Conservation (phyloP, 495 filamentous ascomycete species). For the Aspergillus indologenus region DNA sequence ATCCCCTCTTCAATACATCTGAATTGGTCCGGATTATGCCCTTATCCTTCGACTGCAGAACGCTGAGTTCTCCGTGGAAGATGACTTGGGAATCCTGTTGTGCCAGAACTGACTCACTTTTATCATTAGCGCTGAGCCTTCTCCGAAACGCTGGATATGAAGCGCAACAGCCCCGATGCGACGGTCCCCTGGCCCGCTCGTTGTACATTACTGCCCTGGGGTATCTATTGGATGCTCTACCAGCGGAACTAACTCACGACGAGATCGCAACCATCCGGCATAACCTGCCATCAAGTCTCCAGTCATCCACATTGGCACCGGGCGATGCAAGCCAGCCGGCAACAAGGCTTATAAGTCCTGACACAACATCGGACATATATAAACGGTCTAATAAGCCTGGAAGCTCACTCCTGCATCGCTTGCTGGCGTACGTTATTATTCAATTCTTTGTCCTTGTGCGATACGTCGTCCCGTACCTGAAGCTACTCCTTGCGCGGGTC, state of each 20-base stretch:
- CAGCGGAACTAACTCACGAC: slow-evolving; percentile 49
- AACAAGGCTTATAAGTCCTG: neutral
- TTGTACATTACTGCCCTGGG: slow-evolving; percentile 64
- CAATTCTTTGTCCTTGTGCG: slow-evolving; percentile 55
- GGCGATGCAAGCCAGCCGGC: neutral
- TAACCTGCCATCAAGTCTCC: slow-evolving; percentile 31
- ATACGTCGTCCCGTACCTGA: slow-evolving; percentile 57
- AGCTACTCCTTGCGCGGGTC: slow-evolving; percentile 45
- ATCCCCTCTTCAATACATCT: neutral
- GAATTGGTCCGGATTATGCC: no score
- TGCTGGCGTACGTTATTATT: slow-evolving; percentile 54
- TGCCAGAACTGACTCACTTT: slow-evolving; percentile 4
- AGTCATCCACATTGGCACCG: slow-evolving; percentile 13
- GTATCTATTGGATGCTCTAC: slow-evolving; percentile 66
- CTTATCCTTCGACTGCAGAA: neutral
- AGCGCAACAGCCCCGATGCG: slow-evolving; percentile 36
- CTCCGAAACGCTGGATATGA: slow-evolving; percentile 40
- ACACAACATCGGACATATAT: neutral
- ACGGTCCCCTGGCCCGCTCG: slow-evolving; percentile 52
- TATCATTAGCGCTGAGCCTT: slow-evolving; percentile 33
- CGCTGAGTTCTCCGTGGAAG: neutral
- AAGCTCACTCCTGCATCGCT: slow-evolving; percentile 54
- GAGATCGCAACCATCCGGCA: slow-evolving; percentile 30
- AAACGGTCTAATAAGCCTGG: neutral
- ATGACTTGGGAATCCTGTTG: no score